These are phyloP conservation scores for Russula abietina DNA, from an alignment of 768 basidiomycete species.

Conservation along the genomic window DNA sequence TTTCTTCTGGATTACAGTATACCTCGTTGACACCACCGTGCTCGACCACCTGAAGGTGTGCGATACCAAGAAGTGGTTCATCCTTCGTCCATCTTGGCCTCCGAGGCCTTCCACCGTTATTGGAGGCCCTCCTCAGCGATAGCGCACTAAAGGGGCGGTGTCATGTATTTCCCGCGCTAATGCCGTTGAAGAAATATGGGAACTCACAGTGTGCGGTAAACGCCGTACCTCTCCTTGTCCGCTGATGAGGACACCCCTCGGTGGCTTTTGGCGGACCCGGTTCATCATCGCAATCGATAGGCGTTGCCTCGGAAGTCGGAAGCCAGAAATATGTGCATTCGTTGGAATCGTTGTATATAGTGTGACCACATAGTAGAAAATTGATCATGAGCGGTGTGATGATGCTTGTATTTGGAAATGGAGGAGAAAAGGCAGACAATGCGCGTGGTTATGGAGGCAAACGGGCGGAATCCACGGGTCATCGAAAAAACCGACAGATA, in stretches of 20 bases:
- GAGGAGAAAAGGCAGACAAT: slow-evolving; percentile 46
- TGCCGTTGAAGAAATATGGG: background rate
- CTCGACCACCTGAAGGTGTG: background rate
- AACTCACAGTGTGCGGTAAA: slow-evolving; percentile 62
- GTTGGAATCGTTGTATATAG: slow-evolving; percentile 63
- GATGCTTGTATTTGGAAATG: background rate
- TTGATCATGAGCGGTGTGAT: background rate
- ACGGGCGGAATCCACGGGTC: slow-evolving; percentile 80
- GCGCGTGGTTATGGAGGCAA: slow-evolving; percentile 75
- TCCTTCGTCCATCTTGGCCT: slow-evolving; percentile 38
- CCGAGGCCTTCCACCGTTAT: slow-evolving; percentile 62
- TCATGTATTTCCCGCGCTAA: background rate
- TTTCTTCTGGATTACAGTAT: too few species aligned
- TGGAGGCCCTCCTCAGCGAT: slow-evolving; percentile 76
- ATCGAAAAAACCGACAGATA: slow-evolving; percentile 88
- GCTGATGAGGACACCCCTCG: slow-evolving; percentile 58
- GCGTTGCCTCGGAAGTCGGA: slow-evolving; percentile 47
- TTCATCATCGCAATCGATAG: slow-evolving; percentile 78
- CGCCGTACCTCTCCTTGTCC: slow-evolving; percentile 44
- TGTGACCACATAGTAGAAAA: background rate
- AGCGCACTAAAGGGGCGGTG: slow-evolving; percentile 49
- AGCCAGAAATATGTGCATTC: slow-evolving; percentile 84
- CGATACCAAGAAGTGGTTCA: slow-evolving; percentile 17
- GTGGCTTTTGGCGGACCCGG: slow-evolving; percentile 74
- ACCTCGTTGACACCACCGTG: too few species aligned